These are phyloP conservation scores for Flagelloscypha sp. DNA, from an alignment of 768 basidiomycete genomes.

Conservation along the genomic window DNA sequence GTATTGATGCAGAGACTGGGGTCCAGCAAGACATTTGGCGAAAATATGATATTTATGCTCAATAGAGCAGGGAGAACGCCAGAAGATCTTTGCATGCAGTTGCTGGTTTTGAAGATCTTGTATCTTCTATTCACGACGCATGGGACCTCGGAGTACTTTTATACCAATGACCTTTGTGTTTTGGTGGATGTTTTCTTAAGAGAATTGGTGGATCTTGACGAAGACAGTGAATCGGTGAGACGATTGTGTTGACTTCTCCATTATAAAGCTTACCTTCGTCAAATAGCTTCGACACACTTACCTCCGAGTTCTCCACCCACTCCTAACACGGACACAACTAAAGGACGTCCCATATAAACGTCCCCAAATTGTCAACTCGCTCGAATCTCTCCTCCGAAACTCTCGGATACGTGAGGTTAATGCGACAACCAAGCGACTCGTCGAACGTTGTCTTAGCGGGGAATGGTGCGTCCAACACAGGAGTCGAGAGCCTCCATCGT, in stretches of 20 bases:
- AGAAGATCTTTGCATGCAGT: conserved; percentile 91
- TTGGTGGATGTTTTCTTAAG: conserved; percentile 97
- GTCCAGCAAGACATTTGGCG: conserved; percentile 91
- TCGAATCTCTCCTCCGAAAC: conserved; percentile 72
- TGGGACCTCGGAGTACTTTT: conserved; percentile 92
- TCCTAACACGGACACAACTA: conserved; percentile 91
- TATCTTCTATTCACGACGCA: conserved; percentile 93
- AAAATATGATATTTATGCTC: conserved; percentile 98
- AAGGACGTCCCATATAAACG: conserved; percentile 84
- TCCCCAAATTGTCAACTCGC: conserved; percentile 72
- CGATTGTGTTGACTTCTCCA: not conserved
- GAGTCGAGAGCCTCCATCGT: conserved; percentile 40
- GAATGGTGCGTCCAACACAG: conserved; percentile 78
- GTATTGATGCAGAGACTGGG: conserved; percentile 80
- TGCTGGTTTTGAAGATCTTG: conserved; percentile 88
- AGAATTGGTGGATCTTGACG: conserved; percentile 84
- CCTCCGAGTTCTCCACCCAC: conserved; percentile 90
- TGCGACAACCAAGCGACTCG: conserved; percentile 83
- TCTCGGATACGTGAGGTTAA: conserved; percentile 74
- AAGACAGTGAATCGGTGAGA: conserved; percentile 85
- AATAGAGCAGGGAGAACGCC: conserved; percentile 90
- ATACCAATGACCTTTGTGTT: conserved; percentile 94
- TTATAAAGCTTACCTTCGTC: conserved; percentile 3
- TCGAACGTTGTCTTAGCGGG: conserved; percentile 81
- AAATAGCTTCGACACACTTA: conserved; percentile 87